Conservation (phyloP, 116 monocot genomes). For the Posidonia oceanica region DNA sequence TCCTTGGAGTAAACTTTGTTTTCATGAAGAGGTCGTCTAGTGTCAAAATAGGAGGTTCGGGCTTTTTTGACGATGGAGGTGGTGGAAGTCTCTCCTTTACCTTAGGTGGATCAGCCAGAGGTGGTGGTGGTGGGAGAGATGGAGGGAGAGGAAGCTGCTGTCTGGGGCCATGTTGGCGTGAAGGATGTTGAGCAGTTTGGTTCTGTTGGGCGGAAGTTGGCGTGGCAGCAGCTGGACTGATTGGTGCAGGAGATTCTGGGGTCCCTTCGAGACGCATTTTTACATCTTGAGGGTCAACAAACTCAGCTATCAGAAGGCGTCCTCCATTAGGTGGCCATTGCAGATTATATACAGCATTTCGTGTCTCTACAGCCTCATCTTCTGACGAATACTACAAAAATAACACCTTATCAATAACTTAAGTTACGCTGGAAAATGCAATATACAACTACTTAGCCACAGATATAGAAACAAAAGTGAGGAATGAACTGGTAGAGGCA, state of each 20-base stretch:
- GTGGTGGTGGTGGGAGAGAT: conserved; percentile 23
- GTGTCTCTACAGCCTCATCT: conserved; percentile 71
- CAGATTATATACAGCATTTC: conserved; percentile 77
- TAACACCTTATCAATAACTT: not conserved
- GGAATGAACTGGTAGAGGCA: too few relatives aligned
- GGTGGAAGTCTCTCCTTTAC: conserved; percentile 23
- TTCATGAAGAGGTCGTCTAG: conserved; percentile 92
- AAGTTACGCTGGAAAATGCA: too few relatives aligned
- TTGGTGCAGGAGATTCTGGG: conserved; percentile 37
- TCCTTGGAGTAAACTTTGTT: conserved; percentile 63
- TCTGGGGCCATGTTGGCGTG: conserved; percentile 17
- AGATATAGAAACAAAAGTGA: too few relatives aligned
- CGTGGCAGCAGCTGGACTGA: conserved; percentile 18
- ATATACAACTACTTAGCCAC: too few relatives aligned
- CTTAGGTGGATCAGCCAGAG: conserved; percentile 13
- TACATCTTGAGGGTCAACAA: conserved; percentile 76
- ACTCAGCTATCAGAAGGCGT: conserved; percentile 63
- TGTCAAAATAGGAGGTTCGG: conserved; percentile 56
- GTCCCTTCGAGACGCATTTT: conserved; percentile 50
- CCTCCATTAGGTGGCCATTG: conserved; percentile 96
- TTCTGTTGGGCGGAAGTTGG: conserved; percentile 8
- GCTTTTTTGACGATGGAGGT: conserved; percentile 28
- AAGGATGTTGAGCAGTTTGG: conserved; percentile 9
- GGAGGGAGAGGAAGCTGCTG: conserved; percentile 39
- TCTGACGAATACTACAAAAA: conserved; percentile 55